These are phyloP conservation scores for Calonectria multiphialidica DNA, from an alignment of 2,329 filamentous ascomycete genomes.

Conservation along the genomic window DNA sequence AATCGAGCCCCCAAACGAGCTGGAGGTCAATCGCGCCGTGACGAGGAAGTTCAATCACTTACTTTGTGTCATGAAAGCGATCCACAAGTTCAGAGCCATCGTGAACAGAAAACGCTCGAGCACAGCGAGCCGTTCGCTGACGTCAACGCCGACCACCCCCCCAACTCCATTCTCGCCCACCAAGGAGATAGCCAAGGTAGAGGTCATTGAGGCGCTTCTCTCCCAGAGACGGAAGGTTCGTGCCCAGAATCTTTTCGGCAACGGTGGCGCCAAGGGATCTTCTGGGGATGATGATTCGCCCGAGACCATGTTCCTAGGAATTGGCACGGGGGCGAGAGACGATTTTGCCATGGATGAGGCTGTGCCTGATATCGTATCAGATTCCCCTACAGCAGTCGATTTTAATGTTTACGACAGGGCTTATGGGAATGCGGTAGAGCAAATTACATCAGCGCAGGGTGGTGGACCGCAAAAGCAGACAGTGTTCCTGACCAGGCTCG, in stretches of 20 bases:
- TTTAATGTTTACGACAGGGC: conserved; percentile 91
- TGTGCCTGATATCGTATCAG: conserved; percentile 72
- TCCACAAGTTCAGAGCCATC: conserved; percentile 86
- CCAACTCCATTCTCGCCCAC: conserved; percentile 35
- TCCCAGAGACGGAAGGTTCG: conserved; percentile 59
- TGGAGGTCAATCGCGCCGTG: conserved; percentile 91
- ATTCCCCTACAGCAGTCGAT: conserved; percentile 87
- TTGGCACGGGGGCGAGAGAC: conserved; percentile 74
- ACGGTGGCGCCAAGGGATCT: conserved; percentile 53
- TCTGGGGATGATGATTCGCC: conserved; percentile 74
- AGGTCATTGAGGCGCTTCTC: conserved; percentile 63
- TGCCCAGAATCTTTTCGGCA: conserved; percentile 36
- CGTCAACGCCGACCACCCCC: conserved; percentile 22
- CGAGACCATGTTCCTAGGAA: conserved; percentile 76
- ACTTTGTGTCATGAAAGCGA: conserved; percentile 91
- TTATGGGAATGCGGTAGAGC: conserved; percentile 81
- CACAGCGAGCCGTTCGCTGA: conserved; percentile 12
- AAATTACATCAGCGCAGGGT: conserved; percentile 67
- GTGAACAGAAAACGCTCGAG: conserved; percentile 53
- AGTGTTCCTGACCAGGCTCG: conserved; percentile 63
- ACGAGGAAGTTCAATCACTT: conserved; percentile 90
- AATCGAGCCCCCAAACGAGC: conserved; percentile 86
- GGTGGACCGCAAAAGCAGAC: conserved; percentile 55
- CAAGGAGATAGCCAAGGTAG: conserved; percentile 54
- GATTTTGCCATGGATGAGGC: conserved; percentile 55